Base-by-base conservation (phyloP, 306 rosid genomes). In the Castanospermum australe region DNA sequence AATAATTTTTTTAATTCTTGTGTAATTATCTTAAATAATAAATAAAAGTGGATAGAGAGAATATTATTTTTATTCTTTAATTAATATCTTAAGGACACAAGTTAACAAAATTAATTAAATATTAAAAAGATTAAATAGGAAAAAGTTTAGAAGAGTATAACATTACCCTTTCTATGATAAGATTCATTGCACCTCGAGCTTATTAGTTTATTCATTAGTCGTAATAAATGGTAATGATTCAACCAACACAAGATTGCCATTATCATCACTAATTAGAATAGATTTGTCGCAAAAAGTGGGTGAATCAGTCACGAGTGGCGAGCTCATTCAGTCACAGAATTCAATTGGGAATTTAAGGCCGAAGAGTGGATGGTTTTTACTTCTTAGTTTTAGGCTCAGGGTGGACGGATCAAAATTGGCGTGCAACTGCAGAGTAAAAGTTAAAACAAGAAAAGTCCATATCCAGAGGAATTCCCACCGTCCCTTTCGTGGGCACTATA, bases 401-500 rank as follows among this genome's bases (percentile, higher is more conserved):
- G 39, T 62, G 60, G 73, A 77, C 52, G 65, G 60, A 62, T 47
- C 52, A 62, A 47, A 50, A 54, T 54, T 21, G 39, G 38, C 4
- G 30, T 57, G 44, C 42, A 32, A 54, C 25, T 44, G 36, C 8
- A 47, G 28, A 67, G 82, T 57, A 17, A 64, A 71, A 59, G 38
- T 51, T 12, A 25, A 36, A 82, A 69, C 6, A 54, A 54, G 77
- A 57, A n/a, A 63, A 78, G 15, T 36, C 54, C 8, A 13, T 38
- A 66, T 21, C 52, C 39, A 13, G 50, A 55, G 41, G 77, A 62
- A 70, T 41, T 61, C 42, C 9, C 42, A 78, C 78, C 7, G 80
- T 83, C 77, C 14, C 65, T 83, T 36, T 83, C 76, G 30, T 71
- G 76, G 76, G 57, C 83, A 65, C 67, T 10, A 75, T 47, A 67